Conservation (phyloP, 2,329 filamentous ascomycete species). For the Metarhizium robertsii region DNA sequence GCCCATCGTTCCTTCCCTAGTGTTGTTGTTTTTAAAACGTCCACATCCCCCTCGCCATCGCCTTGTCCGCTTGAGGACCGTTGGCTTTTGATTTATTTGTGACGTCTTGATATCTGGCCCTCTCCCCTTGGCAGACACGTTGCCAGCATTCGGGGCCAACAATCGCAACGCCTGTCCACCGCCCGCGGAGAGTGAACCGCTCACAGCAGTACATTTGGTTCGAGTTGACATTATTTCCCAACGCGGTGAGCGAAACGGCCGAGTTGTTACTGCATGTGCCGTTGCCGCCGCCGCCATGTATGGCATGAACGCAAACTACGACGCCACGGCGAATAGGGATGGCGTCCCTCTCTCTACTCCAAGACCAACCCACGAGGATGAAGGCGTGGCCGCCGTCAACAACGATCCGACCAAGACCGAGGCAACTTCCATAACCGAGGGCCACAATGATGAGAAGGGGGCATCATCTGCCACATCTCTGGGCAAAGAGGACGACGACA, state of each 20-base stretch:
- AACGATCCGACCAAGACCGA: slow-evolving; percentile 24
- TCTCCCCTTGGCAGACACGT: not conserved
- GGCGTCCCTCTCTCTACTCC: slow-evolving; percentile 26
- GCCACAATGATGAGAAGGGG: slow-evolving; percentile 18
- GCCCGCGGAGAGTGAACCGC: too few species aligned
- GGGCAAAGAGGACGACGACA: slow-evolving; percentile 15
- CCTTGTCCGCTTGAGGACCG: not conserved
- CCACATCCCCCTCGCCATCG: not conserved
- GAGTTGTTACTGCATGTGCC: not conserved
- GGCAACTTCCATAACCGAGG: slow-evolving; percentile 27
- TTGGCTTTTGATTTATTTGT: not conserved
- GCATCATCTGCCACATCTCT: slow-evolving; percentile 18
- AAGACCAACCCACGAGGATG: slow-evolving; percentile 16
- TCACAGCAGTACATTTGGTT: not conserved
- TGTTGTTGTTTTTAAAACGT: not conserved
- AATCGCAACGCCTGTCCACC: not conserved
- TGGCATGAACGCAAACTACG: slow-evolving; percentile 32
- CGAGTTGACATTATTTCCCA: not conserved
- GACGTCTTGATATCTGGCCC: not conserved
- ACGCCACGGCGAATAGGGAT: slow-evolving; percentile 34
- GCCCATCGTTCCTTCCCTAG: not conserved
- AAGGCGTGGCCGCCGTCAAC: slow-evolving; percentile 14
- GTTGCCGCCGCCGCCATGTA: slow-evolving; percentile 9
- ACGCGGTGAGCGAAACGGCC: not conserved
- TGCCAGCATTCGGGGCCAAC: not conserved